These are phyloP conservation scores for Pyrus communis DNA, from an alignment of 306 rosid species.

Conservation along the genomic window DNA sequence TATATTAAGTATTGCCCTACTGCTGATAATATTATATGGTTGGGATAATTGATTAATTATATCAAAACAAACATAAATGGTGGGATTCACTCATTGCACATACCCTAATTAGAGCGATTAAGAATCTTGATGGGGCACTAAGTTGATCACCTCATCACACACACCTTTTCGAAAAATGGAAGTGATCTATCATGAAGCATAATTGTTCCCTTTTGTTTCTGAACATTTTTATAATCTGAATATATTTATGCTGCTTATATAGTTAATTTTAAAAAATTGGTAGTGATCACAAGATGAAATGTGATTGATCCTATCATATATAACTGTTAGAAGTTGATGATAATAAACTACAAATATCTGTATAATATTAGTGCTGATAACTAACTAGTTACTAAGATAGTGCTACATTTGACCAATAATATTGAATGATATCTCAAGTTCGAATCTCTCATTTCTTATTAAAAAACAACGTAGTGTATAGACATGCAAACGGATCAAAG, in stretches of 20 bases:
- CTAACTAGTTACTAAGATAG: background rate
- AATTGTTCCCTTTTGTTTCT: background rate
- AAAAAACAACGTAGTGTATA: background rate
- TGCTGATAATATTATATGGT: background rate
- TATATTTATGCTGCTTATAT: background rate
- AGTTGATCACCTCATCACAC: background rate
- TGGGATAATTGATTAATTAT: background rate
- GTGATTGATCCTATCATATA: background rate
- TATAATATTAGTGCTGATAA: background rate
- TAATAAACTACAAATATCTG: background rate
- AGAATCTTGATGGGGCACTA: background rate
- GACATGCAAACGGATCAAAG: background rate
- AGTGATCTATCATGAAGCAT: background rate
- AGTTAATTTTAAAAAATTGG: background rate
- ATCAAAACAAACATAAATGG: background rate
- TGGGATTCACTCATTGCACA: background rate
- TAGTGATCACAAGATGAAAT: background rate
- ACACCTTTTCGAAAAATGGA: background rate
- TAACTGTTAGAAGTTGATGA: background rate
- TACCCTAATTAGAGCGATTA: background rate
- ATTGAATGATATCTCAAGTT: too few relatives aligned
- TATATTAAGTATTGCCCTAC: background rate
- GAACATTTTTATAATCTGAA: background rate
- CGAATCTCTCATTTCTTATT: background rate
- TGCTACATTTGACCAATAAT: too few relatives aligned